Percentiles rank a stretch among this genome's conserved stretches.
Evolutionary conservation across 2,329 filamentous ascomycete genomes (phyloP).

Genomic region (Thermomyces lanuginosus): DNA sequence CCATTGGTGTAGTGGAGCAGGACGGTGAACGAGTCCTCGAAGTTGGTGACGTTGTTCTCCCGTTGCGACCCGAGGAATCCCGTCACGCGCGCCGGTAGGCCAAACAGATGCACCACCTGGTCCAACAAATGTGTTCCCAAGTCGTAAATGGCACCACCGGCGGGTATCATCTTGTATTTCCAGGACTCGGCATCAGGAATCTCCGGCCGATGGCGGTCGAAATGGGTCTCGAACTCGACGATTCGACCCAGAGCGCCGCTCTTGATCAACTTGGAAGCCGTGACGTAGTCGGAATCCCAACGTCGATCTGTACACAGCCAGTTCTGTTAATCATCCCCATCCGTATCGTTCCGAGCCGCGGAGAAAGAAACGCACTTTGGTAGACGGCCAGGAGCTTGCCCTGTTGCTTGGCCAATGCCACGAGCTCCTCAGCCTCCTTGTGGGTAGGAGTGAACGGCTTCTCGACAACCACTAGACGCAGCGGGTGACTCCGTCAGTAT

Average conservation of each 20-base stretch:
- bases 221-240: constrained; percentile 64
- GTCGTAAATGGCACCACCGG: constrained; percentile 55
- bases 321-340: too few relatives aligned
- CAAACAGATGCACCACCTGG: constrained; percentile 55
- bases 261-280: constrained; percentile 45
- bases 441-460: constrained; percentile 66
- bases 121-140: constrained; percentile 63
- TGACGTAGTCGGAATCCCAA: constrained; percentile 64
- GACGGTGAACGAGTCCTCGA: constrained; percentile 40
- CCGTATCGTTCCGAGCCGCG: too few relatives aligned
- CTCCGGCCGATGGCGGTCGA: constrained; percentile 54
- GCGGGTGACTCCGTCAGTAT: background rate
- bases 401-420: constrained; percentile 36
- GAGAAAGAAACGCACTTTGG: constrained; percentile 34
- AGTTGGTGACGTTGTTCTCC: constrained; percentile 35
- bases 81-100: constrained; percentile 49
- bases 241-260: constrained; percentile 50
- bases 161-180: constrained; percentile 51
- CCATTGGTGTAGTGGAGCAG: constrained; percentile 50
- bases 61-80: constrained; percentile 53
- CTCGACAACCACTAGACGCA: constrained; percentile 48
- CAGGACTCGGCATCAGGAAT: constrained; percentile 39
- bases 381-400: constrained; percentile 48
- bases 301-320: constrained; percentile 42
- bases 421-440: constrained; percentile 49